These are phyloP conservation scores for Sanghuangporus weigelae DNA, from an alignment of 1,284 basidiomycete genomes.

Conservation along the genomic window DNA sequence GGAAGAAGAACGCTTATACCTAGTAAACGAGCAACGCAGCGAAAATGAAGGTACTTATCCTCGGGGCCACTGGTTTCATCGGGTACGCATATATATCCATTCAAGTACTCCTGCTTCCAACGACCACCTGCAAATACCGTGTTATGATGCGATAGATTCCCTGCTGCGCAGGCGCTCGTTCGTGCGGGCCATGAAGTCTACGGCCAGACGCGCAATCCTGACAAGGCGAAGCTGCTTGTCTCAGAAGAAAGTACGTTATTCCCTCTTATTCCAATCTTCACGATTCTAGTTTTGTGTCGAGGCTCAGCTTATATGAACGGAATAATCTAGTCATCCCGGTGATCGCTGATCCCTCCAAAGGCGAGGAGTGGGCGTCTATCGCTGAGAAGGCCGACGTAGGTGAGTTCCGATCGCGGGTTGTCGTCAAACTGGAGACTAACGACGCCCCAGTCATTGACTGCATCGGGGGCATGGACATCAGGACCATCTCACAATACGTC, in stretches of 20 bases:
- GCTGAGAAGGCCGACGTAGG: slow-evolving; percentile 37
- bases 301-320: neutral
- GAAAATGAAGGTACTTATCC: slow-evolving; percentile 10
- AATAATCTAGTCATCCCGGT: slow-evolving; percentile 39
- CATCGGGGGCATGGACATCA: slow-evolving; percentile 26
- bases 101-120: neutral
- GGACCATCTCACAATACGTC: slow-evolving; percentile 23
- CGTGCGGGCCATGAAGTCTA: slow-evolving; percentile 51
- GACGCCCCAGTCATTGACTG: slow-evolving; percentile 36
- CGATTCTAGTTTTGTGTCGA: neutral
- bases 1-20: no score
- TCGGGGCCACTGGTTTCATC: slow-evolving; percentile 13
- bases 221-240: slow-evolving; percentile 34
- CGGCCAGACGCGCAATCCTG: slow-evolving; percentile 40
- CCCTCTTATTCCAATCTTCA: neutral
- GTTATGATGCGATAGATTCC: slow-evolving; percentile 19
- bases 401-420: neutral
- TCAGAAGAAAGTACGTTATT: slow-evolving; percentile 40
- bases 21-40: neutral
- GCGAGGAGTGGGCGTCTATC: slow-evolving; percentile 36
- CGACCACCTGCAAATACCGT: neutral
- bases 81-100: slow-evolving; percentile 5
- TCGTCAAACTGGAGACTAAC: neutral
- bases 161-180: slow-evolving; percentile 41
- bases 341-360: slow-evolving; percentile 34